Conservation (phyloP, 305 asterid species). For the Rubia balearica region DNA sequence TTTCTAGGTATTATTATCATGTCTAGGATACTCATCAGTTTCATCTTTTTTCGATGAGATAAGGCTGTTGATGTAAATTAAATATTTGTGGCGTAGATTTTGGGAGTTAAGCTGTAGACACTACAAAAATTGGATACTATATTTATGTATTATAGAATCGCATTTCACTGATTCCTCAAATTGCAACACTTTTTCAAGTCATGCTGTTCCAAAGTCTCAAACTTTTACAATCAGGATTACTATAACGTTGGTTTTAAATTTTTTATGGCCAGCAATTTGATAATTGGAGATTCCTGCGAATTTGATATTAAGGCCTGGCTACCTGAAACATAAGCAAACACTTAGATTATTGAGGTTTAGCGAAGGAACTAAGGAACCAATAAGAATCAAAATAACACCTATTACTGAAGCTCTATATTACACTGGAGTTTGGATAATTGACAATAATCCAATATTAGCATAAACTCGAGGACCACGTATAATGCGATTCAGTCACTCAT, state of each 20-base stretch:
- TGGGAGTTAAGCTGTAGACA: not conserved
- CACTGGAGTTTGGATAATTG: not conserved
- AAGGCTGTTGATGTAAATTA: constrained; percentile 1
- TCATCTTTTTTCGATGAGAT: not conserved
- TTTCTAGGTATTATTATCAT: not conserved
- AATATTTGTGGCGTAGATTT: not conserved
- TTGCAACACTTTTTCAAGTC: not conserved
- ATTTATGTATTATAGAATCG: too few species aligned
- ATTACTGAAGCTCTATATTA: not conserved
- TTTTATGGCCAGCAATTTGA: not conserved
- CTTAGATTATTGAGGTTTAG: not conserved
- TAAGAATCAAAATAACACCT: not conserved
- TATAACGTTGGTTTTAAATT: not conserved
- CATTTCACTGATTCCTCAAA: not conserved
- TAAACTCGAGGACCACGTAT: not conserved
- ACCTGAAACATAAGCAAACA: constrained; percentile 34
- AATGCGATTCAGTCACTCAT: not conserved
- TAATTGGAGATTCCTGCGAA: not conserved
- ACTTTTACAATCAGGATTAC: not conserved
- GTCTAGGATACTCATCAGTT: not conserved
- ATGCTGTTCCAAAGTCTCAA: not conserved
- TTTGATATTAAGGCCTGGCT: constrained; percentile 99
- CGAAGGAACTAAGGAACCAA: too few species aligned
- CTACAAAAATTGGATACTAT: too few species aligned
- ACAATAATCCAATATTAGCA: not conserved